Evolutionary conservation across 1,139 yeast genomes (phyloP).

Genomic region (Hyphopichia pseudoburtonii): DNA sequence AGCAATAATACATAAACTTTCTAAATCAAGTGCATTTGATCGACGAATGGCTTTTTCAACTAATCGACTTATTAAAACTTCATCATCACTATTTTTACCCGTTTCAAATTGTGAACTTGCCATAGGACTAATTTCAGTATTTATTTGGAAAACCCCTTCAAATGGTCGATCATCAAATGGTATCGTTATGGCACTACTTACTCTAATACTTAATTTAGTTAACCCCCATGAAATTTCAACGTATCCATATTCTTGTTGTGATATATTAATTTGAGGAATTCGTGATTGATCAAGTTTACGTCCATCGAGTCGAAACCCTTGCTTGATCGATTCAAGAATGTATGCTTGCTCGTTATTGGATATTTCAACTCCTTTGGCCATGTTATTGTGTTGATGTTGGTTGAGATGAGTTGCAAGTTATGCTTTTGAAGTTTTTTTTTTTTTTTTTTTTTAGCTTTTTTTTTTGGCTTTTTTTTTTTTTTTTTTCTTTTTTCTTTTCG

Average conservation of each 20-base stretch:
- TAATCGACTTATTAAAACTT: conserved; percentile 71
- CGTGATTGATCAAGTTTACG: conserved; percentile 66
- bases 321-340: conserved; percentile 60
- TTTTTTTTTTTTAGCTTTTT: too few relatives aligned
- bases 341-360: conserved; percentile 66
- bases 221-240: conserved; percentile 76
- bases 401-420: background rate
- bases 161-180: conserved; percentile 93
- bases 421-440: background rate
- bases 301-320: conserved; percentile 67
- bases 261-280: conserved; percentile 59
- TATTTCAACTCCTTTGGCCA: conserved; percentile 51
- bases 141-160: conserved; percentile 83
- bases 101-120: conserved; percentile 83
- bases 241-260: conserved; percentile 70
- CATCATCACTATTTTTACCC: conserved; percentile 72
- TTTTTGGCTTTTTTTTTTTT: too few relatives aligned
- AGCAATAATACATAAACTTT: conserved; percentile 84
- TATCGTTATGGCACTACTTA: conserved; percentile 74
- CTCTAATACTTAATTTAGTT: conserved; percentile 73
- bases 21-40: conserved; percentile 87
- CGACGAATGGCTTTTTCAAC: conserved; percentile 90
- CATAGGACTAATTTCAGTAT: conserved; percentile 87
- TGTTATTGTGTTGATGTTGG: background rate
- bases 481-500: too few relatives aligned